These are phyloP conservation scores for Fusarium tjaetaba DNA, from an alignment of 2,329 filamentous ascomycete species.

Conservation along the genomic window DNA sequence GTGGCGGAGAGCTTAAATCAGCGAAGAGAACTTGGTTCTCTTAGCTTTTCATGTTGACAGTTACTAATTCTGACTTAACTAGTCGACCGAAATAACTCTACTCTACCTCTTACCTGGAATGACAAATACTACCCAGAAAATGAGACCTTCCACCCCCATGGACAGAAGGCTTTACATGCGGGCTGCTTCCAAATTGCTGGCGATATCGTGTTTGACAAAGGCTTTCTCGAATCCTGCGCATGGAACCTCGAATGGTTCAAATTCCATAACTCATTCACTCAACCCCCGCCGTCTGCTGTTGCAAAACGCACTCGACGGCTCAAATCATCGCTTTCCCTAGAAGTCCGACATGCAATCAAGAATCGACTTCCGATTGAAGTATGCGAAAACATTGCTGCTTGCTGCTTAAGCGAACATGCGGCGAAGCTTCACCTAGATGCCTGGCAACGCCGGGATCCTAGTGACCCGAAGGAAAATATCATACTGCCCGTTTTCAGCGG, in stretches of 20 bases:
- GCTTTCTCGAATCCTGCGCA: background rate
- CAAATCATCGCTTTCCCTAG: background rate
- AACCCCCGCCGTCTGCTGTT: background rate
- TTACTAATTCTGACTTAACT: background rate
- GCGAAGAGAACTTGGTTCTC: too few species aligned
- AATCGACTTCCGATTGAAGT: background rate
- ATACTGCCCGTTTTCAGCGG: background rate
- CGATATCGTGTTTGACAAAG: background rate
- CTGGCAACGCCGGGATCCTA: background rate
- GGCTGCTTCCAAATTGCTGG: background rate
- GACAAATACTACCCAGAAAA: background rate
- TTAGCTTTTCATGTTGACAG: too few species aligned
- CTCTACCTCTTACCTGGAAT: background rate
- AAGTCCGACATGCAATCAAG: background rate
- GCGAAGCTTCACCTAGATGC: background rate
- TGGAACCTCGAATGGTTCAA: fast-evolving
- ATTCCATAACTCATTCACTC: fast-evolving
- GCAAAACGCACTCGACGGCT: background rate
- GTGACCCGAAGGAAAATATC: fast-evolving
- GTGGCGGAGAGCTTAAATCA: too few species aligned
- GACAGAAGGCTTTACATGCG: background rate
- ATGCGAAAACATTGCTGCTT: background rate
- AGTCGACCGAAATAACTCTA: background rate
- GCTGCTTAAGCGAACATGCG: background rate
- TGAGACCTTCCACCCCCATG: fast-evolving